Percentiles rank a stretch among this genome's conserved stretches.
These are phyloP conservation scores for Didymella pomorum DNA, from an alignment of 2,329 filamentous ascomycete species.

Conservation along the genomic window DNA sequence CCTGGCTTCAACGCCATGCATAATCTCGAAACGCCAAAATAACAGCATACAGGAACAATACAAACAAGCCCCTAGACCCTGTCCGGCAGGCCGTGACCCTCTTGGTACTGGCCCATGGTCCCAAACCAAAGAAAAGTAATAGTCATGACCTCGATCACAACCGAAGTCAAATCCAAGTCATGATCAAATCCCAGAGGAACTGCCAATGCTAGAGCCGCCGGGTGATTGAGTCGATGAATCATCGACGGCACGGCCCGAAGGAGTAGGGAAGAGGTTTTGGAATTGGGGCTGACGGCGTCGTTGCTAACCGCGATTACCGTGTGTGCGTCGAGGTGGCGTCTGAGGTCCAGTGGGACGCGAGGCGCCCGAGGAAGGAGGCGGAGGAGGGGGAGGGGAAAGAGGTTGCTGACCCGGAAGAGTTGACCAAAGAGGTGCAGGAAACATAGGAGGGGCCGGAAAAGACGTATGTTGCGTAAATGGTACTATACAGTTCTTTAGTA, in stretches of 20 bases:
- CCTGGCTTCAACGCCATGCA: constrained; percentile 4
- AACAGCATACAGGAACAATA: constrained; percentile 2
- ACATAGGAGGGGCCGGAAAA: background rate
- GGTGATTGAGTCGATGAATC: background rate
- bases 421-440: background rate
- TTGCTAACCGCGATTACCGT: background rate
- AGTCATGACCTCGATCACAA: background rate
- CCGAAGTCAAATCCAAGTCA: background rate
- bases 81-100: background rate
- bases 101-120: background rate
- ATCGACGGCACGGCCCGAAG: background rate
- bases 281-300: background rate
- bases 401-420: background rate
- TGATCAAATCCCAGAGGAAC: background rate
- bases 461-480: background rate
- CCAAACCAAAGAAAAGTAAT: background rate
- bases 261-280: background rate
- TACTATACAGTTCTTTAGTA: constrained; percentile 18
- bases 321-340: background rate
- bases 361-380: background rate
- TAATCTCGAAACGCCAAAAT: constrained; percentile 13
- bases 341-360: background rate
- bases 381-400: no score
- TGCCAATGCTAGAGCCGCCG: background rate
- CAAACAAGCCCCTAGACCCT: background rate